Base-by-base conservation (phyloP, 1,284 basidiomycete genomes). In the Melampsora larici-populina region DNA sequence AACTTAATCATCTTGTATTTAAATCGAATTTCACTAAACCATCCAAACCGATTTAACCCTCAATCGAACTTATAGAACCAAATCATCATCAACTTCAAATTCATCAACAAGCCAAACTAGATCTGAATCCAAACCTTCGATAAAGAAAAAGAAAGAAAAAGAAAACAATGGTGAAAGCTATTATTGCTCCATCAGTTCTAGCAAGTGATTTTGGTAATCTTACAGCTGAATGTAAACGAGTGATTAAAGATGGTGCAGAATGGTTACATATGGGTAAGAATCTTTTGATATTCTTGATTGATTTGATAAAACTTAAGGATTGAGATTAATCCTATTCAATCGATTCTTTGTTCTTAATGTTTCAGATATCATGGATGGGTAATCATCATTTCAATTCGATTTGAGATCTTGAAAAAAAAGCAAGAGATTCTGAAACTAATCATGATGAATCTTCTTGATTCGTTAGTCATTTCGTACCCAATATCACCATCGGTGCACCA, bases 401-500 rank as follows among this genome's bases (percentile, higher is more conserved):
- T 8, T 81, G 77, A 3, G 29, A 33, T 18, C 63, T n/a, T n/a
- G n/a, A n/a, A 51, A 48, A 31, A 64, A 18, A 55, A 21, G 6
- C 3, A 55, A 26, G 15, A 9, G 36, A 36, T 36, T 36, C 9
- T 36, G 9, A 36, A 9, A 36, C 9, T 3, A 36, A 36, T 48
- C n/a, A 18, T 46, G 29, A 43, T n/a, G n/a, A n/a, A n/a, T n/a
- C n/a, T n/a, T 55, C 51, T 55, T 55, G 24, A 21, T 24, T 11
- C n/a, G 70, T 64, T 83, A 93, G 95, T 76, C 93, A 99, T 85
- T 99, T 99, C 83, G 97, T 99, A 31, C 95, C 96, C 48, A 99
- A 98, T 84, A 95, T 97, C 84, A 95, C 94, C 26, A 93, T 96
- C 90, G 94, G 94, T 76, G 90, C 94, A 36, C 96, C 96, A 2